Evolutionary conservation across 192 early-diverging fungal species (phyloP), one percentile per base, ranked within the genome.

Genomic region (Umbelopsis sp.): DNA sequence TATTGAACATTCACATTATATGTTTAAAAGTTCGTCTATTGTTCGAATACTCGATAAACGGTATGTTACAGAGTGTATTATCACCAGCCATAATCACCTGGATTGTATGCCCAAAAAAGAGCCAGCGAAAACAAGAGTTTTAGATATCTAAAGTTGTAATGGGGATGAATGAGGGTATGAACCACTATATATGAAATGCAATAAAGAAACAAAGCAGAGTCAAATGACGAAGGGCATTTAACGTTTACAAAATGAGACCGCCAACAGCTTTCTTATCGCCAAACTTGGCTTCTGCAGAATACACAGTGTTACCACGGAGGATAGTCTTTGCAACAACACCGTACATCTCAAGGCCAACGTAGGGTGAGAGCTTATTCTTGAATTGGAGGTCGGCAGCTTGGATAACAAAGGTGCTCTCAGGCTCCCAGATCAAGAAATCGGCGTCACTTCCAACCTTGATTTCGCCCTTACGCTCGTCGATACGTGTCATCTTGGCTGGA

Each of bases 331-430:
- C 85, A 31, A 94, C 90, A 6, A 84, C 74, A 44, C 92, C 92
- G 31, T 86, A 72, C 59, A 91, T 80, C 3, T 68, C 67, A 50
- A 81, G 82, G 26, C 89, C 91, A 70, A 85, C 77, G 77, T 94
- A 94, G 5, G 92, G 92, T 2, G 90, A 91, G 14, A 92, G 80
- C 81, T 92, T 94, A 76, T 94, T 91, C 74, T 91, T 90, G 80
- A 94, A 94, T 70, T 92, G 89, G 31, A 94, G 88, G 72, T 87
- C 85, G 68, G 89, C 85, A 20, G 66, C 47, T 4, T 75, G 62
- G 29, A 78, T 70, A 6, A 62, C 75, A 80, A 86, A 90, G 1
- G 81, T 74, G 71, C 86, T 84, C 31, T 92, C 90, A 1, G 91
- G 91, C 43, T 77, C 81, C 91, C 91, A 94, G 68, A 94, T 83